Conservation (phyloP, 345 rosid species). For the Syzygium aromaticum region DNA sequence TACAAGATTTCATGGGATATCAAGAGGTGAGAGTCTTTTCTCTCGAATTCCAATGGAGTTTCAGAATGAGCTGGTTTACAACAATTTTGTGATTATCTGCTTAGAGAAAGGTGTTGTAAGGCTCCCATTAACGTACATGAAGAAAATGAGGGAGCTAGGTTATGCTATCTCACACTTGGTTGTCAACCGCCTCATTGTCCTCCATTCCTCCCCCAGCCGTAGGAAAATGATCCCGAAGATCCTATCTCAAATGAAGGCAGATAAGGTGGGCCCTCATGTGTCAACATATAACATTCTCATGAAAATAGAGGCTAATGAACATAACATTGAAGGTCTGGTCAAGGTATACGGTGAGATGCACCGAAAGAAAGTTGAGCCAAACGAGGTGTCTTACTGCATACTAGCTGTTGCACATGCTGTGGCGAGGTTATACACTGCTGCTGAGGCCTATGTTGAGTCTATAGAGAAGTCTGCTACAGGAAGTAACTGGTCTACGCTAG, state of each 20-base stretch:
- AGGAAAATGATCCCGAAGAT: constrained; percentile 69
- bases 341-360: constrained; percentile 61
- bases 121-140: constrained; percentile 80
- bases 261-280: constrained; percentile 66
- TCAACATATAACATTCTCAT: constrained; percentile 83
- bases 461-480: constrained; percentile 62
- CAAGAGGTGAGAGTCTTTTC: constrained; percentile 71
- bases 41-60: constrained; percentile 60
- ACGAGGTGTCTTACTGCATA: constrained; percentile 67
- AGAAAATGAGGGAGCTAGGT: constrained; percentile 88
- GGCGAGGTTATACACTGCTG: constrained; percentile 72
- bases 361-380: constrained; percentile 51
- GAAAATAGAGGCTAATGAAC: constrained; percentile 88
- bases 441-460: constrained; percentile 71
- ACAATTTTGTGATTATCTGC: constrained; percentile 81
- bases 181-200: constrained; percentile 75
- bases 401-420: constrained; percentile 78
- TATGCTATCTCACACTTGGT: constrained; percentile 60
- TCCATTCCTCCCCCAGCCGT: constrained; percentile 57
- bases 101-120: constrained; percentile 63
- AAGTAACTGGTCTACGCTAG: constrained; percentile 82
- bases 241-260: constrained; percentile 79
- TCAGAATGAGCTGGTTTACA: constrained; percentile 79
- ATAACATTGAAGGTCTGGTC: constrained; percentile 53
- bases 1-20: constrained; percentile 59